Evolutionary conservation across 352 stramenopile genomes (phyloP).

Genomic region (Stramenopiles sp.): DNA sequence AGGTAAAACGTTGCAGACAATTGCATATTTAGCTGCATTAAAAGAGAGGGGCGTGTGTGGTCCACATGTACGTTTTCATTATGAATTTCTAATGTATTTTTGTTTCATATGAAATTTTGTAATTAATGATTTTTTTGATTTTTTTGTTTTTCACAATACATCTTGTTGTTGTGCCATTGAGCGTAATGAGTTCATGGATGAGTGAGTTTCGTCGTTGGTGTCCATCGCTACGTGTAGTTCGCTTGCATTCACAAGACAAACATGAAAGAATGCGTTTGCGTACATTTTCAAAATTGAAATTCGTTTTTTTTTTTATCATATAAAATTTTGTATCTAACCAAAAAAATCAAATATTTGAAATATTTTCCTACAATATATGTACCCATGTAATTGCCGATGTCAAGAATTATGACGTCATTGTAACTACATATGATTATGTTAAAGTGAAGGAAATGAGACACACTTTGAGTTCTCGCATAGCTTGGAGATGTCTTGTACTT

Average conservation of each 20-base stretch:
- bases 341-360: conserved; percentile 41
- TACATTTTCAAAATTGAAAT: conserved; percentile 46
- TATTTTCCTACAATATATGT: too few species aligned
- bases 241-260: conserved; percentile 86
- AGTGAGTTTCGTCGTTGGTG: conserved; percentile 79
- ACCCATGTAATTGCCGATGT: conserved; percentile 50
- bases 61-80: too few species aligned
- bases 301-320: conserved; percentile 77
- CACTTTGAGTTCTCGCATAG: conserved; percentile 46
- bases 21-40: conserved; percentile 15
- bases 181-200: conserved; percentile 70
- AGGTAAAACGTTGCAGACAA: conserved; percentile 38
- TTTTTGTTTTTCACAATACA: too few species aligned
- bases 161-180: conserved; percentile 55
- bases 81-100: too few species aligned
- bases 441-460: conserved; percentile 52
- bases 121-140: too few species aligned
- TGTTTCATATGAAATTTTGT: too few species aligned
- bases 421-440: conserved; percentile 43
- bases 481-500: conserved; percentile 84
- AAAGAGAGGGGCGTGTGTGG: too few species aligned
- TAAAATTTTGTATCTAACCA: conserved; percentile 93
- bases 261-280: conserved; percentile 50
- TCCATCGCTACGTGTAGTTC: conserved; percentile 62
- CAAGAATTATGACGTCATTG: conserved; percentile 75